Evolutionary conservation across 306 rosid genomes (phyloP).

Genomic region (Trichosanthes truncata): DNA sequence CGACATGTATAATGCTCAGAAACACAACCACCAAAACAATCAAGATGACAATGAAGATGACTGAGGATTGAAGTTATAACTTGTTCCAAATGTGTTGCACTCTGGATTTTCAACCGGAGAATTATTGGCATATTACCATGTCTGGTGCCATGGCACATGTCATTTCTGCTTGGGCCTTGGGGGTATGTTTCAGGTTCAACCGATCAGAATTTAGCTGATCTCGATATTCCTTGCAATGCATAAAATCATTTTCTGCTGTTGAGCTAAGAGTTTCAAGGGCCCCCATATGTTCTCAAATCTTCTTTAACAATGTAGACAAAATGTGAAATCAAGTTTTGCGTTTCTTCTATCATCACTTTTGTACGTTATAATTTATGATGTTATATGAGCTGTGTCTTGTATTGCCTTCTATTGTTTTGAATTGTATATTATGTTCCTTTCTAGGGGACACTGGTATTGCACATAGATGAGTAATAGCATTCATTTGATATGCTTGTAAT

Average conservation of each 20-base stretch:
- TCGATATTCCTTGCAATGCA: neutral
- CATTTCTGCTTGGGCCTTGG: neutral
- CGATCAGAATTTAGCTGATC: neutral
- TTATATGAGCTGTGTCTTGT: neutral
- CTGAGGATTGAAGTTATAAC: conserved; percentile 22
- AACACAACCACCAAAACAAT: conserved; percentile 41
- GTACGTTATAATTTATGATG: neutral
- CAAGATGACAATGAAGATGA: conserved; percentile 58
- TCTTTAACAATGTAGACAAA: neutral
- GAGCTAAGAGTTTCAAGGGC: neutral
- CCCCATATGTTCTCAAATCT: neutral
- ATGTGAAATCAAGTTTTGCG: neutral
- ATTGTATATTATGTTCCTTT: neutral
- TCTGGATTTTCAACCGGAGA: conserved; percentile 11
- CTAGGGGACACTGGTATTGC: neutral
- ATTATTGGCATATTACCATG: neutral
- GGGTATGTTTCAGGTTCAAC: conserved; percentile 1
- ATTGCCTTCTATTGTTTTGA: neutral
- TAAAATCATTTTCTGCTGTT: neutral
- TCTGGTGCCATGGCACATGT: conserved; percentile 3
- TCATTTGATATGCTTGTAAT: neutral
- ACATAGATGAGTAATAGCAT: neutral
- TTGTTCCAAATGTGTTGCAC: neutral
- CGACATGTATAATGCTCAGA: conserved; percentile 76
- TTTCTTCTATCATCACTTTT: neutral